Evolutionary conservation across 2,329 filamentous ascomycete genomes (phyloP), one percentile per base, ranked within the genome.

Genomic region (Penicillium verrucosum): DNA sequence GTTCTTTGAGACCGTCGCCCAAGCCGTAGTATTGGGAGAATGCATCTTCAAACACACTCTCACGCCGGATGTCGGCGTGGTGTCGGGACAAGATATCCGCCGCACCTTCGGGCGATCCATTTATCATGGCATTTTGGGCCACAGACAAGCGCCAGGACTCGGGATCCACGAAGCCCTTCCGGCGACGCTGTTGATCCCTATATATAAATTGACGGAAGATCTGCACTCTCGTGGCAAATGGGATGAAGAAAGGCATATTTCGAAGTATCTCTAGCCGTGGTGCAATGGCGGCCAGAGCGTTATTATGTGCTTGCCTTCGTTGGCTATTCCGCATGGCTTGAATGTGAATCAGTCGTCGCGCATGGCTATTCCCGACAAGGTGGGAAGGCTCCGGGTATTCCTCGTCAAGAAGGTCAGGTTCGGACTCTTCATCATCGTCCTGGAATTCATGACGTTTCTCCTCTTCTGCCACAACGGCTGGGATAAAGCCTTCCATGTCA

Each of bases 181-280:
- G 80, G 60, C 91, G 80, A 60, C 87, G 86, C 49, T 81, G 73
- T 71, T 94, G 91, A 73, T 99, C 94, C 5, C 92, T 79, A 30
- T 84, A 77, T n/a, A 97, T 89, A 66, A 97, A 97, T 68, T 96
- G 86, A 30, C 92, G 85, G 73, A 99, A 97, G 25, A 97, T 93
- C 70, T 92, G 86, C 5, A 99, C 94, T 45, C 94, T 82, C 0
- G 90, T 94, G 37, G 90, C 85, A 66, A 99, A 99, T 0, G 93
- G 94, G 43, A 99, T 94, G 63, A 93, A 89, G 71, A 97, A 99
- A 0, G 94, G 94, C 87, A 99, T 95, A 68, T 97, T 95, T 64
- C 94, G 88, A 49, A 99, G 76, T 5, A 99, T 89, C 68, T 97
- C 92, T 10, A 97, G 79, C 64, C 93, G 88, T 0, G 94, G 93